Base-by-base conservation (phyloP, 106 monocot species). In the Gastrodia elata region DNA sequence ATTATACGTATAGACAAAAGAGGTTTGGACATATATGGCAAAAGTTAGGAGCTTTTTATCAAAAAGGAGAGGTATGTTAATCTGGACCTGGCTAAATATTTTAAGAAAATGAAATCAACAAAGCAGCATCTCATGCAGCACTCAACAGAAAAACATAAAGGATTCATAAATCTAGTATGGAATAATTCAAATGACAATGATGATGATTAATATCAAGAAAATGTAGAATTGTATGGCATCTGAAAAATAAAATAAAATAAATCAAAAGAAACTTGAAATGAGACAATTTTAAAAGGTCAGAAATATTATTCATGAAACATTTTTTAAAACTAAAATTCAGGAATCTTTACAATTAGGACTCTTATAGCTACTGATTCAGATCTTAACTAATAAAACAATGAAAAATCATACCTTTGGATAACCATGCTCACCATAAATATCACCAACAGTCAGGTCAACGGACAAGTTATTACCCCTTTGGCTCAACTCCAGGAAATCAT, bases 371-470 rank as follows among this genome's bases (percentile, higher is more conserved):
- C 27, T 28, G 6, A 1, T 7, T 20, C 35, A 38, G 35, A 20
- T 32, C 33, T 37, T 7, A 74, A 18, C 2, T 8, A 75, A 0
- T 32, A 67, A 20, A 67, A 67, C 35, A 64, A 22, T 59, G 48
- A 30, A 32, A 42, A 75, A 52, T 0, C 33, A 75, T 86, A 89
- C 89, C 86, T 89, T 84, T 34, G 76, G 83, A 71, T 89, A 89
- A 68, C 89, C 89, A 0, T 74, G 78, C 41, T 81, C 81, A 1
- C 89, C 89, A 79, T 89, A 89, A 10, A 89, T 89, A 73, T 89
- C 86, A 40, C 89, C 89, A 70, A 89, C 89, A 39, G 89, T 89
- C 79, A 89, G 79, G 74, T 89, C 89, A 2, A 89, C 77, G 32
- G 86, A 57, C 7, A 89, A 75, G 83, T 86, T 89, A 74, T 89